Base-by-base conservation (phyloP, 306 rosid genomes). In the Luffa acutangula region DNA sequence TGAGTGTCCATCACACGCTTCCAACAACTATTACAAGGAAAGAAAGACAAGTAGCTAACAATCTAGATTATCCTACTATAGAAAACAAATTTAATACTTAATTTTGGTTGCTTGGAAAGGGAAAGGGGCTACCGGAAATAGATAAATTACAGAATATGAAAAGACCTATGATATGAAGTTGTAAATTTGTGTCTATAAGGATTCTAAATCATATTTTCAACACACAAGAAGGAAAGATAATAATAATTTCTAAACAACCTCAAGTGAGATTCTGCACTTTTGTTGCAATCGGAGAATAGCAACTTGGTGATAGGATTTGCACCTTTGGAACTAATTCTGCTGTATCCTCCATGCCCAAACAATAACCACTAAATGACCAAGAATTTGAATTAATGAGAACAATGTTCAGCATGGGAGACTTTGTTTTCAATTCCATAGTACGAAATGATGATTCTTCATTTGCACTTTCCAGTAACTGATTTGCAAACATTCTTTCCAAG, bases 361-460 rank as follows among this genome's bases (percentile, higher is more conserved):
- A 90, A 83, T 52, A 41, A 78, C 93, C 94, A 63, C 87, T 85
- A 82, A 87, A 82, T 13, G 84, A 90, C 97, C 97, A 94, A 48
- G 91, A 84, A 87, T 86, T 89, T 86, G 87, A 87, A 82, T 94
- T 94, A 12, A 89, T 79, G 31, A 94, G 93, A 73, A 88, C 85
- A 81, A 95, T 79, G 86, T 90, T 96, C 87, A 91, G 84, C 79
- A 81, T 76, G 53, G 93, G 90, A 79, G 86, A 76, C 82, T 78
- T 85, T 78, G 90, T 87, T 84, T 85, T 83, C 82, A 95, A 82
- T 80, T 95, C 97, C 81, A 89, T 85, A n/a, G 91, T 93, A 82
- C 99, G 90, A 84, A 87, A 95, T n/a, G 92, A 85, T 60, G 93
- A 85, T 87, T 92, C 97, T 56, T 91, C 96, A 58, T 82, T 86